Base-by-base conservation (phyloP, 257 asterid species). In the Lycium ferocissimum region DNA sequence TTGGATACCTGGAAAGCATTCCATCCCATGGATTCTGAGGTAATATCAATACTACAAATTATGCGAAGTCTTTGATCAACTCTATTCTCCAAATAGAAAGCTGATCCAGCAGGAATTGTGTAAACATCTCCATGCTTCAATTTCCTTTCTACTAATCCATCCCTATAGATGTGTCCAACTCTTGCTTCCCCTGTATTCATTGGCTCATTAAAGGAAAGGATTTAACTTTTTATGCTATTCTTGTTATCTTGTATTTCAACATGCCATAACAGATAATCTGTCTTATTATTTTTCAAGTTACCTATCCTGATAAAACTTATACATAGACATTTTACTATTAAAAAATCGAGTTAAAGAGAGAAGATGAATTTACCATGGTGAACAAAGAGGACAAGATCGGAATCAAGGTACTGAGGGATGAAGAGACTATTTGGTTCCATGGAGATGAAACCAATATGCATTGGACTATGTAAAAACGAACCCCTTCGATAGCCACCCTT, bases 321-420 rank as follows among this genome's bases (percentile, higher is more conserved):
- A 40, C 45, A 40, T 26, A 2, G 5, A 40, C 3, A 2, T 40
- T 5, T 5, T 5, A 40, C 3, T 2, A 3, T 14, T 14, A 14
- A 17, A 38, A 10, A 2, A 38, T 7, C 3, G 3, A 7, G 33
- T 7, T 7, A 20, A 20, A 75, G 18, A 13, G 13, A 0, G 3
- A 73, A 73, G 18, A 47, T 20, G 0, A 20, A 49, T 3, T 37
- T 51, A 75, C 99, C 99, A 83, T 90, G 85, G 84, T 93, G 91
- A 82, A 97, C 20, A 91, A 94, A 94, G 92, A 97, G 91, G 78
- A 97, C 86, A 87, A 94, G 92, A 86, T 87, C 86, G 71, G 97
- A 90, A 90, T 96, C 99, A 62, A 96, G 97, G 54, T 95, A 96
- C 86, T 95, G 99, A 88, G 99, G 99, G 73, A 95, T 85, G 92